Base-by-base conservation (phyloP, 805 yeast genomes). In the Candida silvicultrix region DNA sequence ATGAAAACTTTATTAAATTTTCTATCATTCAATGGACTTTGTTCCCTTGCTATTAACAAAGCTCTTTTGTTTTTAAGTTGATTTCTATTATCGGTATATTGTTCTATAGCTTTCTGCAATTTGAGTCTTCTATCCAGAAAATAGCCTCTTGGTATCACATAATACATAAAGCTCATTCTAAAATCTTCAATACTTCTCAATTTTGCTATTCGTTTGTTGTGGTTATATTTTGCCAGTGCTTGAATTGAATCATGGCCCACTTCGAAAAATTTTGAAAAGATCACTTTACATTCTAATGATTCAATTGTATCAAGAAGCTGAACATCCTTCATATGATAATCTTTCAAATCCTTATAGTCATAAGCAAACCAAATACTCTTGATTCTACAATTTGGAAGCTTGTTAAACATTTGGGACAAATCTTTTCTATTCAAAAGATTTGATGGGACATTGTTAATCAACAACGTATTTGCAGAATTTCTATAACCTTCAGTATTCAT, bases 331-430 rank as follows among this genome's bases (percentile, higher is more conserved):
- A 55, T 50, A 19, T 69, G 64, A 18, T 64, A 50, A 4, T 38
- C 28, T 14, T 65, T 63, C 19, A 80, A 59, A n/a, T 62, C 63
- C 5, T 64, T 53, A 50, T 66, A 71, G 38, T 75, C 67, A 42
- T 73, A 69, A 36, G 83, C 71, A 45, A 80, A 77, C 88, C 89
- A 83, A 0, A 85, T 64, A 21, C 69, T 68, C 12, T 70, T 67
- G 2, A 85, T 71, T 1, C 78, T 77, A 0, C 81, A 82, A 5
- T 81, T 64, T 28, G 49, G 39, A 1, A 67, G 58, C 2, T 62
- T 53, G 44, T 55, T 49, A 37, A 64, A 61, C 21, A 59, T 46
- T 2, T 45, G 37, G 2, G 44, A 41, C 9, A 67, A 49, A 22
- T 55, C 59, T 11, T 29, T 39, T 31, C 47, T 57, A 41, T 57